Evolutionary conservation across 805 yeast species (phyloP).

Genomic region (Myxozyma monticola): DNA sequence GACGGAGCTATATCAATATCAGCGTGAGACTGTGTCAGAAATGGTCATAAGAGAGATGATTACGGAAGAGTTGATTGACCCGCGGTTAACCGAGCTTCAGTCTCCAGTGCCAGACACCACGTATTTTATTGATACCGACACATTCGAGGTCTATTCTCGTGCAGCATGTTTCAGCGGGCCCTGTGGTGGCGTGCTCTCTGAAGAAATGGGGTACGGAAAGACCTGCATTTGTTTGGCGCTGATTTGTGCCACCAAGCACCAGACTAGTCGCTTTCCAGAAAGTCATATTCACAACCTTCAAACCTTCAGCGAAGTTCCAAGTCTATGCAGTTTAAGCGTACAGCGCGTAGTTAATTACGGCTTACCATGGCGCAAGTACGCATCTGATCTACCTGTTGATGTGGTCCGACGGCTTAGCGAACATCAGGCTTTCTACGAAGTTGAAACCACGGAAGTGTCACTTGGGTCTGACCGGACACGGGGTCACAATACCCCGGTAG

Average conservation of each 20-base stretch:
- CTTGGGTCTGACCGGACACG: constrained; percentile 31
- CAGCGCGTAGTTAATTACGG: constrained; percentile 48
- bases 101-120: constrained; percentile 20
- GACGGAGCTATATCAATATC: constrained; percentile 57
- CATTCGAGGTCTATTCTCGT: constrained; percentile 36
- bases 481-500: constrained; percentile 21
- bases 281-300: constrained; percentile 9
- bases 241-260: constrained; percentile 56
- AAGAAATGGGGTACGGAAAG: constrained; percentile 65
- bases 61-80: constrained; percentile 37
- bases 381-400: constrained; percentile 47
- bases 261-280: constrained; percentile 50
- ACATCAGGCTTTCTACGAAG: constrained; percentile 50
- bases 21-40: constrained; percentile 57
- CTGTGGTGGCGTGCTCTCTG: constrained; percentile 64
- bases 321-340: constrained; percentile 47
- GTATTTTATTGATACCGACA: constrained; percentile 43
- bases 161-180: constrained; percentile 53
- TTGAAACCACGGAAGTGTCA: constrained; percentile 29
- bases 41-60: constrained; percentile 57
- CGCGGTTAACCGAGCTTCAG: constrained; percentile 44
- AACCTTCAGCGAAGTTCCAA: constrained; percentile 32
- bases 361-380: constrained; percentile 58
- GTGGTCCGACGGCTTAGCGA: constrained; percentile 42
- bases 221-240: constrained; percentile 60